Base-by-base conservation (phyloP, 179 eudicot genomes). In the Amaranthus tricolor region DNA sequence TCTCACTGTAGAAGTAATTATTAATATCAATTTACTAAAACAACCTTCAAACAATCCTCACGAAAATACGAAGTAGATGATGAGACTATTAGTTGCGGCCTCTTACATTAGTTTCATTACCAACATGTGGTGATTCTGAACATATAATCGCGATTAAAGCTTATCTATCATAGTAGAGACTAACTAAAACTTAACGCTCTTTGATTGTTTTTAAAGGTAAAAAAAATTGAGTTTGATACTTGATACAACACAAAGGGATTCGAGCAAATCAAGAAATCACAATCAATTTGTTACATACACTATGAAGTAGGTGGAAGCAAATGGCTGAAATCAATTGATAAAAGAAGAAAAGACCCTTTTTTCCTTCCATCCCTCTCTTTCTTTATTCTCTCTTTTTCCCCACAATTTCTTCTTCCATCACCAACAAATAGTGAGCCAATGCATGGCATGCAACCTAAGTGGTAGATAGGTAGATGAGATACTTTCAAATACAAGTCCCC, bases 271-370 rank as follows among this genome's bases (percentile, higher is more conserved):
- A 31, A 2, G 40, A 31, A 31, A 31, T 31, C 71, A 58, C 16
- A 19, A 31, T 68, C 79, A 72, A 76, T 68, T 68, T 55, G 77
- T 62, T 61, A 10, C 54, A 54, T n/a, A 61, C 52, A 63, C 53
- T 66, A 74, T 57, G 56, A 70, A 66, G 20, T 45, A 24, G 74
- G 47, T 68, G 49, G 24, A 73, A 54, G 68, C 84, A 77, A 69
- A 71, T 81, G 84, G 70, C 78, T 57, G 11, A 40, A 77, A 68
- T 40, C 57, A 54, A 73, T 81, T 68, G 84, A 78, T 2, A 19
- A 19, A 65, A 21, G 49, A 40, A 78, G 52, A 62, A 62, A 70
- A 63, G 20, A 7, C 9, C 59, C 51, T 66, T 43, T 47, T 48
- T 62, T 10, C 51, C 59, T 53, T 58, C 21, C 50, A 20, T 31